Percentiles rank a stretch among this genome's conserved stretches.
phyloP scores from a whole-genome alignment of 805 yeast genomes.

The Wickerhamiella cacticola region DNA sequence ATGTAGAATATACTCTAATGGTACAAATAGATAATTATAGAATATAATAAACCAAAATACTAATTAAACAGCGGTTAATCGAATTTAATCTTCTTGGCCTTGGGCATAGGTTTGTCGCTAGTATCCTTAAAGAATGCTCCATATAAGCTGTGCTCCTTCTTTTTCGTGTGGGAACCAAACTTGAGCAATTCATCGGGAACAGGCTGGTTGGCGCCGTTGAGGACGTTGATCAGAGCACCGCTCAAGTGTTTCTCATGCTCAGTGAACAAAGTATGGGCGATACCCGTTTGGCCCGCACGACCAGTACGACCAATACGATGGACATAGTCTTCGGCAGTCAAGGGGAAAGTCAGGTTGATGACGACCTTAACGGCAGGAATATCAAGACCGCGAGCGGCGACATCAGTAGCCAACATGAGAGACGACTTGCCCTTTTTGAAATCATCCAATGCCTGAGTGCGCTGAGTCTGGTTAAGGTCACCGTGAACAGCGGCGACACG shows the following conservation, averaged over 20 bases:
- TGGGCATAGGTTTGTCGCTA: conserved; percentile 45
- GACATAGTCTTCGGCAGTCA: conserved; percentile 92
- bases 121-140: conserved; percentile 96
- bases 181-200: conserved; percentile 92
- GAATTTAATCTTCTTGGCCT: conserved; percentile 82
- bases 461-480: conserved; percentile 81
- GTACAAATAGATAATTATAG: neutral
- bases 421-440: conserved; percentile 72
- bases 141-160: conserved; percentile 94
- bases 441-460: conserved; percentile 73
- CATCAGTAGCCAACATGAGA: conserved; percentile 89
- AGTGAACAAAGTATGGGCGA: conserved; percentile 90
- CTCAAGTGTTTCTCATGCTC: conserved; percentile 93
- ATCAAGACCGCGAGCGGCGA: conserved; percentile 95
- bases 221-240: conserved; percentile 84
- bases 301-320: conserved; percentile 98
- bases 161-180: conserved; percentile 95
- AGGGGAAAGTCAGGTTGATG: conserved; percentile 88
- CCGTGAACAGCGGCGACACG: conserved; percentile 92
- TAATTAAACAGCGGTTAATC: conserved; percentile 28
- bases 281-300: conserved; percentile 91
- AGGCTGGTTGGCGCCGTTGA: conserved; percentile 86
- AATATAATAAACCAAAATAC: too few relatives aligned
- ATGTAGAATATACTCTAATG: neutral
- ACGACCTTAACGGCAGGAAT: conserved; percentile 95